Base-by-base conservation (phyloP, 2,329 filamentous ascomycete species). In the Eurotiales sp. region DNA sequence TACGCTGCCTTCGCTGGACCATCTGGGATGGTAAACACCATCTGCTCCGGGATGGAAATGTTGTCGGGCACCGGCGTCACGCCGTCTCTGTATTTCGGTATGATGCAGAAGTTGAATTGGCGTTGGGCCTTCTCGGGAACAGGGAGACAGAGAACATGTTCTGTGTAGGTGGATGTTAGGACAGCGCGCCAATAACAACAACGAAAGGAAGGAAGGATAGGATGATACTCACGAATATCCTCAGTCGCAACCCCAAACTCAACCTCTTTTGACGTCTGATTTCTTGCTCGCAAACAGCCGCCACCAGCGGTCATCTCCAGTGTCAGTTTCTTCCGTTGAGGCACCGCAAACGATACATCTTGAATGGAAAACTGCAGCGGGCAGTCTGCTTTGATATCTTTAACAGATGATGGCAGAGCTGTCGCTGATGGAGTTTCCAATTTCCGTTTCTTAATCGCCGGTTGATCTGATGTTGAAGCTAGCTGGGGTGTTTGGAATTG, bases 81-180 rank as follows among this genome's bases (percentile, higher is more conserved):
- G 34, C 77, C 77, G 57, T 80, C 72, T 15, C 70, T 75, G 46
- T 74, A 71, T 23, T 73, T 65, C 2, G 82, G 80, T 36, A 85
- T 73, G 37, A 85, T 65, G 59, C 82, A 78, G 61, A 84, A 85
- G 58, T 82, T 83, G 66, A 80, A 80, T 59, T 84, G 81, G 50
- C 79, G 77, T 55, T 83, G 79, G 3, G 80, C 76, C 61, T 85
- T 85, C 59, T 85, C 83, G 4, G 83, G 83, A 2, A 85, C 77
- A 0, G 82, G 82, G 34, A 85, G 71, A 58, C 80, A 83, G 57
- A 85, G 73, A 45, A 81, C 72, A 61, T 84, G 77, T 47, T 80
- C 80, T 71, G 60, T 22, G 3, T 8, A 30, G 12, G n/a, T 11
- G 8, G 34, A 10, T 23, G 15, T 39, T 10, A 7, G 36, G 15